phyloP scores from a whole-genome alignment of 768 basidiomycete species.

The Boletellus emodensis region DNA sequence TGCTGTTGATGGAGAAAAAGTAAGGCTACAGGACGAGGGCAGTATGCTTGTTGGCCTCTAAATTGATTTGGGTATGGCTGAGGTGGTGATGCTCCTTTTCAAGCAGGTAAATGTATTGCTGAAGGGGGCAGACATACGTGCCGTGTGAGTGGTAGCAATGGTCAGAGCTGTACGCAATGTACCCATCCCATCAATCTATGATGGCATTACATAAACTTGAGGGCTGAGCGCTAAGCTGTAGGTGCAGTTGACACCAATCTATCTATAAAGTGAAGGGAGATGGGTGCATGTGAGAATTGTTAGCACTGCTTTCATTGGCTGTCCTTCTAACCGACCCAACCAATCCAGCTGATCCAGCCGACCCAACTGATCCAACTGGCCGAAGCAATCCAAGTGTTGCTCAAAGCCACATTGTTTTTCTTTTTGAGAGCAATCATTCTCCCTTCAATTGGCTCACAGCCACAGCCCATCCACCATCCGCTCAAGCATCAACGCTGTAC shows the following conservation, averaged over 20 bases:
- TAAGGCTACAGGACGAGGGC: constrained; percentile 46
- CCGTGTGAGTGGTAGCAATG: background rate
- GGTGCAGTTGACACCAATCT: background rate
- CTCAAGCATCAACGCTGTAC: too few relatives aligned
- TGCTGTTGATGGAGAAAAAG: constrained; percentile 42
- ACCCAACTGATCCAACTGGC: too few relatives aligned
- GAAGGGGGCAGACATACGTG: constrained; percentile 44
- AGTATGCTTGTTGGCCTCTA: constrained; percentile 62
- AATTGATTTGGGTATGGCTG: constrained; percentile 42
- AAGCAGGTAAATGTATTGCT: constrained; percentile 80
- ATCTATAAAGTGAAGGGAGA: too few relatives aligned
- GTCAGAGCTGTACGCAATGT: constrained; percentile 58
- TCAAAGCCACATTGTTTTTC: too few relatives aligned
- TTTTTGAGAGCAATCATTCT: too few relatives aligned
- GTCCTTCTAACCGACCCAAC: too few relatives aligned
- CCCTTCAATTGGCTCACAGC: too few relatives aligned
- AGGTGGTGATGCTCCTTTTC: constrained; percentile 69
- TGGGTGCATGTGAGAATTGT: too few relatives aligned
- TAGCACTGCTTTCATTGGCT: too few relatives aligned
- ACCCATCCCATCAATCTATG: constrained; percentile 89
- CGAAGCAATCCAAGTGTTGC: too few relatives aligned
- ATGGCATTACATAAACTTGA: constrained; percentile 93
- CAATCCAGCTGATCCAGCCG: too few relatives aligned
- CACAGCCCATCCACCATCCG: too few relatives aligned
- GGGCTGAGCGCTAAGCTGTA: constrained; percentile 72